Conservation (phyloP, 2,329 filamentous ascomycete species). For the Aspergillus caelatus region DNA sequence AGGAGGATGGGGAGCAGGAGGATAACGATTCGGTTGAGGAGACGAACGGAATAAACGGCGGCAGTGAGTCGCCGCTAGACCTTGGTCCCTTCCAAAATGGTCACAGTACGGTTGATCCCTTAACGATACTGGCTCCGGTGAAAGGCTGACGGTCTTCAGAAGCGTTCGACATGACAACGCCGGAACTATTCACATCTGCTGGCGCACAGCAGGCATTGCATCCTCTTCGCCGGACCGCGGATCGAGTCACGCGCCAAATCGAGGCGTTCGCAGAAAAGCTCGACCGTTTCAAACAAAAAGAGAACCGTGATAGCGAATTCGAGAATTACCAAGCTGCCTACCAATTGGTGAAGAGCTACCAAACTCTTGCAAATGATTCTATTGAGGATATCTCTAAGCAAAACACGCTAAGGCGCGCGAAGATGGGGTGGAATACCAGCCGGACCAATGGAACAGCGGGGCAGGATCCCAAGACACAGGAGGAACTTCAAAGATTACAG, state of each 20-base stretch:
- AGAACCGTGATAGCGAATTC: constrained; percentile 53
- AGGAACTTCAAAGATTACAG: constrained; percentile 64
- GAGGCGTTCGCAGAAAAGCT: constrained; percentile 83
- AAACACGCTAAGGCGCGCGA: constrained; percentile 44
- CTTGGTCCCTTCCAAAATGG: constrained; percentile 20
- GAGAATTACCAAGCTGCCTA: constrained; percentile 66
- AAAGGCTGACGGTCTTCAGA: constrained; percentile 20
- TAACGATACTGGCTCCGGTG: neutral
- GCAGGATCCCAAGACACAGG: constrained; percentile 30
- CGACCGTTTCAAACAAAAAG: constrained; percentile 69
- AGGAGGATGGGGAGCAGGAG: constrained; percentile 31
- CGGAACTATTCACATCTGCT: constrained; percentile 47
- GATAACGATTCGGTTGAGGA: constrained; percentile 28
- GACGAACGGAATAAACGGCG: constrained; percentile 33
- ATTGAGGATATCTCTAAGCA: constrained; percentile 47
- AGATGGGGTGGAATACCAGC: constrained; percentile 32
- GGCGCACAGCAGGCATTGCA: constrained; percentile 57
- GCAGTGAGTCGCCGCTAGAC: constrained; percentile 27
- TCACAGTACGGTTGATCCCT: constrained; percentile 16
- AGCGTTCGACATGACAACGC: constrained; percentile 25
- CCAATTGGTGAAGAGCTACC: constrained; percentile 67
- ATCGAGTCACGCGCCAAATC: constrained; percentile 76
- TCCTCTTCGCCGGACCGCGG: constrained; percentile 65
- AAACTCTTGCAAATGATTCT: constrained; percentile 56
- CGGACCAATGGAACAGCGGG: constrained; percentile 21